Percentiles rank a stretch among this genome's conserved stretches.
These are phyloP conservation scores for Mycena vulgaris DNA, from an alignment of 768 basidiomycete genomes.

Conservation along the genomic window DNA sequence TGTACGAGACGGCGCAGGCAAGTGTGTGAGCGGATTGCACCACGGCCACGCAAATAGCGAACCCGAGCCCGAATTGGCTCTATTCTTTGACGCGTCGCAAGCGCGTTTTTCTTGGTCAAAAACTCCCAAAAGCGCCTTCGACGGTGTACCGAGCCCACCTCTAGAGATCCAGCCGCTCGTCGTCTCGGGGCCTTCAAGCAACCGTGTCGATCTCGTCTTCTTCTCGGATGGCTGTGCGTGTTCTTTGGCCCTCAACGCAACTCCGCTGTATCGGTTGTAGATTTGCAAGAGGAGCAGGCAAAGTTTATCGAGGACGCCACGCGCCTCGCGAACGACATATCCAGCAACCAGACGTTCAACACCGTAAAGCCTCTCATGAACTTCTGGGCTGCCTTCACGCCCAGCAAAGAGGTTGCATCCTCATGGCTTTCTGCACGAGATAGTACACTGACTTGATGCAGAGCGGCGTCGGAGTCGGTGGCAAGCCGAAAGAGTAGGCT, in stretches of 20 bases:
- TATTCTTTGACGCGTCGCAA: constrained; percentile 13
- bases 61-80: not conserved
- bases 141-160: constrained; percentile 52
- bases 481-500: constrained; percentile 75
- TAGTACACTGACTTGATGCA: constrained; percentile 41
- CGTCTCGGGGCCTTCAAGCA: constrained; percentile 72
- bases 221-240: constrained; percentile 84
- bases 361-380: constrained; percentile 84
- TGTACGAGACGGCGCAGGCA: not conserved
- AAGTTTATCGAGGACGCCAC: constrained; percentile 79
- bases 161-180: constrained; percentile 72
- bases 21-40: constrained; percentile 1
- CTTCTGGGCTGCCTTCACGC: constrained; percentile 86
- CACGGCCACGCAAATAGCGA: constrained; percentile 6
- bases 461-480: constrained; percentile 82
- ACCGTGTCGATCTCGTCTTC: constrained; percentile 83
- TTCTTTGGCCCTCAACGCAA: not conserved
- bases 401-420: constrained; percentile 75
- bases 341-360: constrained; percentile 82
- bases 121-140: not conserved
- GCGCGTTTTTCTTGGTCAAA: constrained; percentile 18
- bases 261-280: constrained; percentile 50
- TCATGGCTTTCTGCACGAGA: not conserved
- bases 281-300: constrained; percentile 66
- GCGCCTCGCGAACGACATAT: constrained; percentile 78